Conservation (phyloP, 2,329 filamentous ascomycete species). For the Microdochium trichocladiopsis region DNA sequence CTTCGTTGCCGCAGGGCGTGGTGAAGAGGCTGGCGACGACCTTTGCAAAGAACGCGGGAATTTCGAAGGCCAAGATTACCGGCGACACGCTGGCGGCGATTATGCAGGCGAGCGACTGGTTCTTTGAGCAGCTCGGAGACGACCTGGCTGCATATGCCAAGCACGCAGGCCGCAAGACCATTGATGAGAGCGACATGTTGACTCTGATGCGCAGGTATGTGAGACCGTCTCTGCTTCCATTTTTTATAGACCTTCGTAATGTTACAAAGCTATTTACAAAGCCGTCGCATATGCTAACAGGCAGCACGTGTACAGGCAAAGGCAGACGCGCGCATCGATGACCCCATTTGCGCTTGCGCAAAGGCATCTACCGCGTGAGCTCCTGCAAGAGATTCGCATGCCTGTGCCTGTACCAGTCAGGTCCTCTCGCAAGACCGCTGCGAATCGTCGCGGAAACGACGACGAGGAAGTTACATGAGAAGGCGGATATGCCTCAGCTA, state of each 20-base stretch:
- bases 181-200: constrained; percentile 78
- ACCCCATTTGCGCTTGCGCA: constrained; percentile 83
- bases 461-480: constrained; percentile 25
- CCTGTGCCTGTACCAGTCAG: constrained; percentile 45
- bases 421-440: constrained; percentile 29
- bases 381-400: constrained; percentile 78
- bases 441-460: constrained; percentile 31
- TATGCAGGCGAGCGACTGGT: constrained; percentile 80
- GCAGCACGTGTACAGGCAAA: constrained; percentile 53
- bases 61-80: constrained; percentile 60
- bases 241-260: constrained; percentile 4
- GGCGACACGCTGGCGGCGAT: constrained; percentile 70
- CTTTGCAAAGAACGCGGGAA: constrained; percentile 60
- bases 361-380: constrained; percentile 71
- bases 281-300: constrained; percentile 6
- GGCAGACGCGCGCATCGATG: constrained; percentile 62
- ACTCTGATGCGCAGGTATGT: constrained; percentile 77
- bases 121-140: constrained; percentile 80
- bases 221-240: constrained; percentile 6
- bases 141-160: constrained; percentile 73
- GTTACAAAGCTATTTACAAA: constrained; percentile 8
- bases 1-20: constrained; percentile 63
- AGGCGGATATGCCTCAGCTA: not conserved
- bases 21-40: constrained; percentile 69
- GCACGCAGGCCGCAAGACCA: constrained; percentile 76